Conservation (phyloP, 1,284 basidiomycete genomes). For the Veloporphyrellus conicus region DNA sequence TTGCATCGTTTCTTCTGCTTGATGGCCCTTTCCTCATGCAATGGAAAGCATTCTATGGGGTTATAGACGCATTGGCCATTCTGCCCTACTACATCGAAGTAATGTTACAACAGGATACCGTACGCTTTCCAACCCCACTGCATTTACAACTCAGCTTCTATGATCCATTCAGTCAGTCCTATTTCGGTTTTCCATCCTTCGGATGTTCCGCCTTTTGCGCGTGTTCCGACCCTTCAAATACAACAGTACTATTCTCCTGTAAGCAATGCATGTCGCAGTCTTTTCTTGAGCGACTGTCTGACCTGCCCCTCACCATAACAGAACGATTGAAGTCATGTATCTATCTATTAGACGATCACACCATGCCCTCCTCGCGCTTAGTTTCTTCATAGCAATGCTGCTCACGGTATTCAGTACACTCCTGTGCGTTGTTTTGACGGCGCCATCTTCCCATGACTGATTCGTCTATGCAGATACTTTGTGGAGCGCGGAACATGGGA, state of each 20-base stretch:
- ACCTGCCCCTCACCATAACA: slow-evolving; percentile 25
- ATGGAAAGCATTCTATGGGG: slow-evolving; percentile 71
- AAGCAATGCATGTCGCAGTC: slow-evolving; percentile 26
- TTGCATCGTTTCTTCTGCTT: slow-evolving; percentile 16
- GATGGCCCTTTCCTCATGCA: slow-evolving; percentile 6
- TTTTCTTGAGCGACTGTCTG: not conserved
- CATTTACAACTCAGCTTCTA: not conserved
- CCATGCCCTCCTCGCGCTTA: slow-evolving; percentile 79
- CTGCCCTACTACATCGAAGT: slow-evolving; percentile 85
- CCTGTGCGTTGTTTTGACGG: slow-evolving; percentile 46
- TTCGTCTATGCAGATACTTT: slow-evolving; percentile 59
- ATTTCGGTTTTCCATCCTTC: slow-evolving; percentile 83
- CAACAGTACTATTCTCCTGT: slow-evolving; percentile 77
- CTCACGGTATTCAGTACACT: slow-evolving; percentile 83
- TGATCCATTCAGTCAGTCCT: slow-evolving; percentile 58
- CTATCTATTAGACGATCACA: slow-evolving; percentile 80
- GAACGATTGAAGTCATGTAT: slow-evolving; percentile 91
- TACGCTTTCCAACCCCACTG: slow-evolving; percentile 34
- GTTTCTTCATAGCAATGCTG: slow-evolving; percentile 85
- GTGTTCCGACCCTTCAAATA: slow-evolving; percentile 86
- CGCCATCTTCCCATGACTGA: not conserved
- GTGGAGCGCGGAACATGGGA: slow-evolving; percentile 87
- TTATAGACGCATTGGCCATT: slow-evolving; percentile 81
- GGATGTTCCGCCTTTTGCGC: slow-evolving; percentile 77
- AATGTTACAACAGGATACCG: slow-evolving; percentile 78